Base-by-base conservation (phyloP, 306 rosid genomes). In the Canavalia ensiformis region DNA sequence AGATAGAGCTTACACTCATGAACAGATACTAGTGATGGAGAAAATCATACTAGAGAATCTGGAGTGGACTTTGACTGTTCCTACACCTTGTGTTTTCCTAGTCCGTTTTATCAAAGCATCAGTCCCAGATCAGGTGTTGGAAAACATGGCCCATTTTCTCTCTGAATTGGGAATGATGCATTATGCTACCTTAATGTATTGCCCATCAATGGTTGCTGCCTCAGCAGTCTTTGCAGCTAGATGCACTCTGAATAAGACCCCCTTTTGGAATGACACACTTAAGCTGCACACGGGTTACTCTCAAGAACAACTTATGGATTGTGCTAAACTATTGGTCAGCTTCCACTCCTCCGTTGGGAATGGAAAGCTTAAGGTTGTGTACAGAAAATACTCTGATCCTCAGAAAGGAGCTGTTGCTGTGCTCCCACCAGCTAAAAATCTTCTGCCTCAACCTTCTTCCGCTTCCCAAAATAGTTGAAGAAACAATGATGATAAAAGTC, bases 141-240 rank as follows among this genome's bases (percentile, higher is more conserved):
- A 91, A 51, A 88, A 79, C 84, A 42, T 87, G 94, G 90, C 89
- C 0, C 82, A 88, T 77, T 94, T 87, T 83, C 90, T 94, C 0
- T 91, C 92, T 3, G 97, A 94, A 82, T 82, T 94, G 79, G 98
- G 90, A 2, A 60, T 86, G 77, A 90, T 87, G 98, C 88, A 94
- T 8, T 94, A 94, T 63, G 88, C 59, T 1, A 86, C 88, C 55
- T 83, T 91, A 18, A 84, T 45, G 82, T 89, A 92, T 64, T 74
- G 97, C 55, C 94, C 98, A 34, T 94, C 98, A 5, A 91, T 92
- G 97, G 28, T 94, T 80, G 97, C 98, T 46, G 98, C 98, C 76
- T 89, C 97, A 7, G 94, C 98, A 33, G 98, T 94, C 52, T 92
- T 82, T 55, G 97, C 94, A 0, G 96, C 97, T 45, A 80, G 97